Evolutionary conservation across 352 stramenopile genomes (phyloP), one percentile per base, ranked within the genome.

Genomic region (Phytophthora kernoviae): DNA sequence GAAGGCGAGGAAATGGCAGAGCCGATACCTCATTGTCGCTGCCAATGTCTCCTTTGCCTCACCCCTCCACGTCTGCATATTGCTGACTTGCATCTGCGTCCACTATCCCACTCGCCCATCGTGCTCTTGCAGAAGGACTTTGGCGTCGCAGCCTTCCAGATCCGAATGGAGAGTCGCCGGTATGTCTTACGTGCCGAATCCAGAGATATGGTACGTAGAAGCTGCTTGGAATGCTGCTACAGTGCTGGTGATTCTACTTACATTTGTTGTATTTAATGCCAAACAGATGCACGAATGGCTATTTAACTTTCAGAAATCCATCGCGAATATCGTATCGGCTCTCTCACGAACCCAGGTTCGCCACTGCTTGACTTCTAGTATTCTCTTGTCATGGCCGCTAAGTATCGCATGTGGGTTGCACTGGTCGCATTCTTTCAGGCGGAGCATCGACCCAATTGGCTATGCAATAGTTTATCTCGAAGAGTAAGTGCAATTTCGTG

Each of bases 281-380:
- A 1, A 18, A n/a, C 60, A 93, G 86, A 95, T 95, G 87, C 84
- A 93, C 53, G 81, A 93, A 54, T 95, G 87, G 87, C 65, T 95
- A 22, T 95, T 95, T 70, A 92, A 93, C 34, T 95, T 95, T 66
- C 87, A 95, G 51, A 88, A 91, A 73, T 95, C 84, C 42, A 95
- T 95, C 37, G 87, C 87, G 12, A 95, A 87, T 61, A 91, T 95
- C 40, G 81, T 95, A 20, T 91, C 80, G 5, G 71, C 87, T 26
- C 60, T 95, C 21, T 82, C 87, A 42, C 81, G 84, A 54, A 77
- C 73, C 39, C 83, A 91, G 64, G 79, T 81, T 68, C 53, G 24
- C 24, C 10, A 41, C 20, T 57, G 32, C 8, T 18, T 47, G 18
- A 21, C 52, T 49, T 49, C 40, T 4, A 40, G 57, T 47, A 27